Percentiles rank a stretch among this genome's conserved stretches.
These are phyloP conservation scores for Melanogaster broomeanus DNA, from an alignment of 768 basidiomycete genomes.

Conservation along the genomic window DNA sequence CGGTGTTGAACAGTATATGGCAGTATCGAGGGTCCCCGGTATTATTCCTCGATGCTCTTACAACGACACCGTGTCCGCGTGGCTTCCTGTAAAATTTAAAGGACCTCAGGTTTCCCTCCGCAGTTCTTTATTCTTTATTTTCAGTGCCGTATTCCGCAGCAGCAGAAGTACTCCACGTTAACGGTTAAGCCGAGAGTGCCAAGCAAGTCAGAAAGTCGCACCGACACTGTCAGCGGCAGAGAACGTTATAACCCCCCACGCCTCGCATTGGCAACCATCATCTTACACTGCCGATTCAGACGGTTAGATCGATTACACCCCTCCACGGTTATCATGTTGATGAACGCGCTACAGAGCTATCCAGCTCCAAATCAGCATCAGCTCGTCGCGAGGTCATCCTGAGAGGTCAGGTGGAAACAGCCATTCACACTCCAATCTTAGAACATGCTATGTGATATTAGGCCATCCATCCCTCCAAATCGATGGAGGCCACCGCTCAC, in stretches of 20 bases:
- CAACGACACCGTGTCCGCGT: neutral
- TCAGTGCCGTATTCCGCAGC: slow-evolving; percentile 18
- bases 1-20: neutral
- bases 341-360: too few species aligned
- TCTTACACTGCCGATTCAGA: too few species aligned
- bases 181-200: neutral
- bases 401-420: neutral
- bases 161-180: too few species aligned
- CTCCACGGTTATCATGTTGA: too few species aligned
- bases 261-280: too few species aligned
- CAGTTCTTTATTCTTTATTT: slow-evolving; percentile 10
- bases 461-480: too few species aligned
- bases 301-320: too few species aligned
- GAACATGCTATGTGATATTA: neutral
- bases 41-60: neutral
- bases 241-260: too few species aligned
- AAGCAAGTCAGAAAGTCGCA: neutral
- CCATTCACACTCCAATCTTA: neutral
- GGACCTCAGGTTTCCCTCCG: neutral
- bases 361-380: too few species aligned
- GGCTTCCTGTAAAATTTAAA: neutral
- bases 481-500: too few species aligned
- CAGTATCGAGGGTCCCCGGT: too few species aligned
- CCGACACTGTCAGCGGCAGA: too few species aligned
- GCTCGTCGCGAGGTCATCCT: neutral